phyloP scores from a whole-genome alignment of 2,329 filamentous ascomycete genomes.

The Bipolaris victoriae region DNA sequence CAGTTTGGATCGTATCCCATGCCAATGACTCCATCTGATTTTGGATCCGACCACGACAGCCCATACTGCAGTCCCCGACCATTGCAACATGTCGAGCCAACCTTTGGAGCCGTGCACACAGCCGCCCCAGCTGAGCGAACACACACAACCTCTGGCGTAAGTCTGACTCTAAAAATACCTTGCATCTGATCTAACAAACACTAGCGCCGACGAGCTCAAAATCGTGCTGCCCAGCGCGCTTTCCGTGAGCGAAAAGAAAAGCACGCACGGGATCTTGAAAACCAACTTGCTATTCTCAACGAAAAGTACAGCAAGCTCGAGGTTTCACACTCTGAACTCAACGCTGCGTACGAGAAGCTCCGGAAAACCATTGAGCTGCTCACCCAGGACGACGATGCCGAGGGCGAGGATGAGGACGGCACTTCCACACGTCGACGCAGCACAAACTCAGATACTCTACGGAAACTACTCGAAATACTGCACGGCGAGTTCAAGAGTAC shows the following conservation, averaged over 20 bases:
- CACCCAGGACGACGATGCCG: slow-evolving; percentile 43
- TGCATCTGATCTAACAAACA: slow-evolving; percentile 13
- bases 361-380: slow-evolving; percentile 49
- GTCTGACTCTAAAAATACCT: slow-evolving; percentile 6
- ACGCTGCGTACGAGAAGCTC: slow-evolving; percentile 49
- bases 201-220: slow-evolving; percentile 65
- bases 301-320: slow-evolving; percentile 63
- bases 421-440: slow-evolving; percentile 29
- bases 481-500: slow-evolving; percentile 46
- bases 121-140: slow-evolving; percentile 37
- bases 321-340: slow-evolving; percentile 57
- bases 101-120: slow-evolving; percentile 25
- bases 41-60: slow-evolving; percentile 49
- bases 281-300: slow-evolving; percentile 60
- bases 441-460: slow-evolving; percentile 44
- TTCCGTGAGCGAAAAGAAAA: slow-evolving; percentile 70
- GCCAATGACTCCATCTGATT: slow-evolving; percentile 49
- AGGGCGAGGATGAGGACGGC: slow-evolving; percentile 36
- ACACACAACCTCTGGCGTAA: slow-evolving; percentile 50
- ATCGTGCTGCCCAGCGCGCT: slow-evolving; percentile 65
- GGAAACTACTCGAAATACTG: slow-evolving; percentile 48
- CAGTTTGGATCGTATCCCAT: slow-evolving; percentile 44
- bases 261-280: slow-evolving; percentile 68
- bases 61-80: slow-evolving; percentile 48
- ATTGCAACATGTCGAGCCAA: slow-evolving; percentile 33